A percentile compares a stretch with the other conserved stretches of the same genome.
Evolutionary conservation across 2,329 filamentous ascomycete genomes (phyloP).

Genomic region (Claviceps humidiphila): DNA sequence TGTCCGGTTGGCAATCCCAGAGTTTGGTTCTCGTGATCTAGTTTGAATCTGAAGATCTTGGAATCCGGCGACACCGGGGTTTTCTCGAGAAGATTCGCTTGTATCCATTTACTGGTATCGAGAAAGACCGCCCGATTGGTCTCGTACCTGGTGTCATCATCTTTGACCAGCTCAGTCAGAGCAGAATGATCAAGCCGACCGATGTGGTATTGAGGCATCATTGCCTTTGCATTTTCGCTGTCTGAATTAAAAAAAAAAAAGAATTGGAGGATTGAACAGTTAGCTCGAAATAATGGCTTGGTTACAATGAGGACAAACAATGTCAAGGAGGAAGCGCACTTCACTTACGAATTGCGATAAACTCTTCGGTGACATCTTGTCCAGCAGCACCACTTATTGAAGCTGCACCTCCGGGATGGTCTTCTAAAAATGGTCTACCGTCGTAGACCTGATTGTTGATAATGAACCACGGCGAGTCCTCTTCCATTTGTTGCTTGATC

Average conservation of each 20-base stretch:
- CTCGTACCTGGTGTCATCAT: constrained; percentile 22
- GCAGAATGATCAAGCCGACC: constrained; percentile 57
- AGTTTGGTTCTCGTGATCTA: constrained; percentile 56
- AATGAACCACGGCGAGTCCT: constrained; percentile 70
- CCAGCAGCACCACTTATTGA: constrained; percentile 77
- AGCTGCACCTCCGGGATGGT: constrained; percentile 73
- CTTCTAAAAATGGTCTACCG: constrained; percentile 65
- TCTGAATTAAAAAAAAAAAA: constrained; percentile 35
- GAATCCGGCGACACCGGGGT: constrained; percentile 63
- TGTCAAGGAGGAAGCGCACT: background rate
- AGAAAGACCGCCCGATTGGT: constrained; percentile 51
- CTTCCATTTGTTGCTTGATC: constrained; percentile 51
- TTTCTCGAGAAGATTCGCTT: constrained; percentile 55
- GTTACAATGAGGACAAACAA: background rate
- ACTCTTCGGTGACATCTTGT: constrained; percentile 74
- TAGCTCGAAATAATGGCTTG: background rate
- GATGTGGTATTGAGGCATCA: constrained; percentile 80
- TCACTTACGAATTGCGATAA: constrained; percentile 74
- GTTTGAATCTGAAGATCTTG: constrained; percentile 65
- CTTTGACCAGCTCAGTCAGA: constrained; percentile 34
- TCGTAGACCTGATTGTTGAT: constrained; percentile 83
- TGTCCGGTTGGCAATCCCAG: constrained; percentile 75
- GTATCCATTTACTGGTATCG: constrained; percentile 59
- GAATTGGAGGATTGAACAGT: no score
- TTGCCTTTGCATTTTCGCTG: constrained; percentile 79